These are phyloP conservation scores for Russula vinacea DNA, from an alignment of 768 basidiomycete species.

Conservation along the genomic window DNA sequence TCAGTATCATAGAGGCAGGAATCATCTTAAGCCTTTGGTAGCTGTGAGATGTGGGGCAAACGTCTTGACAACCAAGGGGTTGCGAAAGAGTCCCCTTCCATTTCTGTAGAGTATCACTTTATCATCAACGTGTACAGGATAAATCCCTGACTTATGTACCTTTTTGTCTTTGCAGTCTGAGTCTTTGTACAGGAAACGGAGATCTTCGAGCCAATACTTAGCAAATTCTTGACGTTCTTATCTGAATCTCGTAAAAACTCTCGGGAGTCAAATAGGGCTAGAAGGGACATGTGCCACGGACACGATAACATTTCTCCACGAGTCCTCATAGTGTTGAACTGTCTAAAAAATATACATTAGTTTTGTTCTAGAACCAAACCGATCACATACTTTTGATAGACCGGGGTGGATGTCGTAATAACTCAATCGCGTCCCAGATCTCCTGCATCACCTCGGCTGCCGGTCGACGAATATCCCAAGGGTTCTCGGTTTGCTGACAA, in stretches of 20 bases:
- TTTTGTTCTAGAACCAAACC: background rate
- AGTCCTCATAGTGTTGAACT: background rate
- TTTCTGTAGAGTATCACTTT: background rate
- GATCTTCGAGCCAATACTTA: background rate
- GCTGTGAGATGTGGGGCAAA: background rate
- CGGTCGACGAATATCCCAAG: constrained; percentile 1
- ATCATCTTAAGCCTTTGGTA: background rate
- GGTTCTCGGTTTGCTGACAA: constrained; percentile 1
- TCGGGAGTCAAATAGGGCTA: background rate
- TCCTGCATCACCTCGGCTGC: constrained; percentile 2
- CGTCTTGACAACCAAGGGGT: background rate
- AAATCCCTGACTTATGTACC: background rate
- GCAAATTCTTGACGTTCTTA: background rate
- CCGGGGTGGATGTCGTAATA: background rate
- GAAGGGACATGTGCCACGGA: background rate
- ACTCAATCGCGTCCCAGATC: background rate
- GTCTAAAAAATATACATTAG: background rate
- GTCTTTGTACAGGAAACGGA: background rate
- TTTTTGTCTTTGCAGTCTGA: background rate
- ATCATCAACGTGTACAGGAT: background rate
- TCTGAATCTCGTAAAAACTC: background rate
- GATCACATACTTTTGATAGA: constrained; percentile 1
- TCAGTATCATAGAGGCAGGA: background rate
- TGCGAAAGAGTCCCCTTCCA: constrained; percentile 4
- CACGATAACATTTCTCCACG: background rate